Conservation (phyloP, 768 basidiomycete genomes). For the Epithele typhae region DNA sequence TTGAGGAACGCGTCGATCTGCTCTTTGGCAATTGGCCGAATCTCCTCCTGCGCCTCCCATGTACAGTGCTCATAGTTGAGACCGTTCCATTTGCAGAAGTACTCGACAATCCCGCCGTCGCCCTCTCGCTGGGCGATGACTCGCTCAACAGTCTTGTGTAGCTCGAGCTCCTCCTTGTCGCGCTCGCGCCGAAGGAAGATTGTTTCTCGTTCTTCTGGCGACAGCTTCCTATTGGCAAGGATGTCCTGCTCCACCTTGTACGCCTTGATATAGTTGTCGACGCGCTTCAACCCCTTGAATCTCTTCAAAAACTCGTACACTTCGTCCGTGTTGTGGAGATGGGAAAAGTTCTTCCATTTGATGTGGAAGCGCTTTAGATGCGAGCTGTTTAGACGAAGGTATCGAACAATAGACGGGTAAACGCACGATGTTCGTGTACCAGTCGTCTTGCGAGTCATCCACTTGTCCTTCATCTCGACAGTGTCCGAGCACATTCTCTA, state of each 20-base stretch:
- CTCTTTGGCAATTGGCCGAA: constrained; percentile 70
- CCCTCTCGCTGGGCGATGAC: constrained; percentile 76
- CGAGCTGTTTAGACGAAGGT: not conserved
- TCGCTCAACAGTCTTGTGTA: constrained; percentile 87
- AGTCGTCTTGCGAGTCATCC: constrained; percentile 74
- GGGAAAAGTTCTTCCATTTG: constrained; percentile 99
- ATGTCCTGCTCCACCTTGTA: constrained; percentile 72
- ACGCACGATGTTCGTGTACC: constrained; percentile 80
- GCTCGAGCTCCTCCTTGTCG: constrained; percentile 86
- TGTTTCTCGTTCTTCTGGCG: constrained; percentile 85
- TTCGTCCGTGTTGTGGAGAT: constrained; percentile 99
- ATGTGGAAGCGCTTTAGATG: constrained; percentile 85
- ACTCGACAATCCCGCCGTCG: constrained; percentile 59
- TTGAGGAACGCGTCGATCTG: constrained; percentile 76
- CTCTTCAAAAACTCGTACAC: constrained; percentile 93
- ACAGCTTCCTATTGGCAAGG: constrained; percentile 58
- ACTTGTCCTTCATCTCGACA: constrained; percentile 79
- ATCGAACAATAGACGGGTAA: not conserved
- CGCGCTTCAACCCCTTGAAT: constrained; percentile 93
- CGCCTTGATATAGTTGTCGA: constrained; percentile 98
- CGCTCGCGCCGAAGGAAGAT: constrained; percentile 89
- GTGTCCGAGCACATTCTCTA: constrained; percentile 88
- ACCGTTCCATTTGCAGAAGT: constrained; percentile 96
- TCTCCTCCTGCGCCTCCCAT: constrained; percentile 85
- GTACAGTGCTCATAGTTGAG: constrained; percentile 94